Evolutionary conservation across 306 rosid species (phyloP), one percentile per base, ranked within the genome.

Genomic region (Astragalus membranaceus): DNA sequence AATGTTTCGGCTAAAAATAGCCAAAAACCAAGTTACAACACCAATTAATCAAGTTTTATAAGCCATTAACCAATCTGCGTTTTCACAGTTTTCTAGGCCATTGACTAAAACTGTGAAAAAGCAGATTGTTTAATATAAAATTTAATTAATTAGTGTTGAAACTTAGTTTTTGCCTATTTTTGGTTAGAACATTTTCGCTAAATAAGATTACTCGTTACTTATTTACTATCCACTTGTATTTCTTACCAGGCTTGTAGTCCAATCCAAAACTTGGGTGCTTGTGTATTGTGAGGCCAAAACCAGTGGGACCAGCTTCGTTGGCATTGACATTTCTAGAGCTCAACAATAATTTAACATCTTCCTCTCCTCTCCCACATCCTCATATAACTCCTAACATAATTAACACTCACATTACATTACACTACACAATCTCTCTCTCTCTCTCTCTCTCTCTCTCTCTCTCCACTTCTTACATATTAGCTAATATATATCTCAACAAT

Each of bases 321-420:
- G 89, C 96, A 82, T 90, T 88, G 88, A 85, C 97, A 93, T 85
- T 93, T 90, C 84, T 80, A 78, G 85, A 81, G 64, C 89, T 78
- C 81, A 42, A 70, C 88, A 81, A 89, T 86, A 74, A 82, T 86
- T 84, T 82, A 78, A 84, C 77, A 46, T 72, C 75, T 50, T 67
- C 47, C 11, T 3, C 17, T 6, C 16, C 5, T 51, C 7, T 49
- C 69, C 5, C 3, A 39, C 52, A 60, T 26, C 26, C 6, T 29
- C 66, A 61, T 62, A 70, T 70, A 70, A 70, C 73, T 46, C 70
- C 16, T 10, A 5, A 10, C 30, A n/a, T 49, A 37, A 39, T 42
- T 14, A 74, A 7, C 59, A 39, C 35, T 37, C 14, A 14, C 46
- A 10, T 33, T 13, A 26, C 30, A 26, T 26, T 20, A 57, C 12